Evolutionary conservation across 2,329 filamentous ascomycete species (phyloP), one percentile per base, ranked within the genome.

Genomic region (Exserohilum turcica): DNA sequence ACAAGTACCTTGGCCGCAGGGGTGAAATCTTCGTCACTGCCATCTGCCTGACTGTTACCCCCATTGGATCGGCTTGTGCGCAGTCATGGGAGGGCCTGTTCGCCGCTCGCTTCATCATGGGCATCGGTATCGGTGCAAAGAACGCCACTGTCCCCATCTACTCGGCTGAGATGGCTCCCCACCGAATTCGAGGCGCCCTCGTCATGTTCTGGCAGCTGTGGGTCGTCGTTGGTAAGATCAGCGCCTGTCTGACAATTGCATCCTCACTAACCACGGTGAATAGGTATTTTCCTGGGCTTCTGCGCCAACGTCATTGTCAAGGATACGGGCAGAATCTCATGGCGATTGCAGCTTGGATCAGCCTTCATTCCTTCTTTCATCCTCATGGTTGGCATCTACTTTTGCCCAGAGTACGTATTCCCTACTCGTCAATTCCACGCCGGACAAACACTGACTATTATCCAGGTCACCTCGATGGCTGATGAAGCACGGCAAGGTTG

Each of bases 231-330:
- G 69, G 67, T 60, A 43, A 49, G 61, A 43, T 13, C 6, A 60
- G 10, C 3, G 2, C 18, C 8, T 16, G 13, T 8, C 60, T 5
- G 55, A 40, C 18, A 61, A 67, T 43, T 36, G 56, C n/a, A 31
- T 2, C 42, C 15, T 63, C 5, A 28, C 56, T 60, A 52, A 62
- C 43, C 3, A 12, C 19, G 24, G 31, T 13, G 1, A 7, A 13
- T 13, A 58, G 78, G 79, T 47, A 74, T 76, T 35, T 73, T 75
- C 65, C 52, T 81, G 8, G 79, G 79, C 9, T 79, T 79, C 58
- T 77, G 78, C 52, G 78, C 79, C 66, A 78, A 77, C 12, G 76
- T 81, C 16, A 78, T 77, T 6, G 79, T 81, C 55, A 72, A 72
- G 47, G 72, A 76, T 39, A 72, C 67, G 33, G 63, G 68, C 6